These are phyloP conservation scores for Boletus austroedulis DNA, from an alignment of 1,284 basidiomycete species.

Conservation along the genomic window DNA sequence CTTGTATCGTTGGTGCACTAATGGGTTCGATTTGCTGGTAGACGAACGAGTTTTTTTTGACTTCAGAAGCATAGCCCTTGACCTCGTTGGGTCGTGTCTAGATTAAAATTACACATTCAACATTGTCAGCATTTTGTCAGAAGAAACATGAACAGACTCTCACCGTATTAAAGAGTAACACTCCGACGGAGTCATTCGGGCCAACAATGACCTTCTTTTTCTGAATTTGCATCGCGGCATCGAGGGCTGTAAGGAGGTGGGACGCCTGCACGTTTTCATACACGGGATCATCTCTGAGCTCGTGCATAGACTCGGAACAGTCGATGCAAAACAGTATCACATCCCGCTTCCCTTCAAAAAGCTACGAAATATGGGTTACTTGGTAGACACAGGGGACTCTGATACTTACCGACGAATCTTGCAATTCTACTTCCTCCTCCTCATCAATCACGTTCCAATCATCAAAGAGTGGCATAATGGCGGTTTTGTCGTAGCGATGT, in stretches of 20 bases:
- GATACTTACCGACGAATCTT: constrained; percentile 57
- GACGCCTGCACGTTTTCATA: constrained; percentile 63
- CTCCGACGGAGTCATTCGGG: constrained; percentile 85
- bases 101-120: constrained; percentile 24
- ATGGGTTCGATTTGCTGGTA: constrained; percentile 78
- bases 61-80: constrained; percentile 59
- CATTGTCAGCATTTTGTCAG: constrained; percentile 1
- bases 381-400: not conserved
- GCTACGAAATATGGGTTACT: constrained; percentile 42
- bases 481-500: not conserved
- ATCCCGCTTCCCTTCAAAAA: constrained; percentile 72
- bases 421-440: constrained; percentile 76
- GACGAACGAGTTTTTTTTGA: constrained; percentile 73
- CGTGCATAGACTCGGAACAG: constrained; percentile 86
- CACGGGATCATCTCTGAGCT: constrained; percentile 57
- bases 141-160: constrained; percentile 27
- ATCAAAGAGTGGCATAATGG: constrained; percentile 56
- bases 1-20: constrained; percentile 77
- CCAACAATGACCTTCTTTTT: constrained; percentile 87
- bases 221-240: constrained; percentile 81
- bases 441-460: constrained; percentile 75
- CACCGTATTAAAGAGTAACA: constrained; percentile 91
- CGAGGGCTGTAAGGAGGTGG: constrained; percentile 68
- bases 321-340: constrained; percentile 93
- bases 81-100: constrained; percentile 52